These are phyloP conservation scores for Kuraishia capsulata DNA, from an alignment of 805 yeast species.

Conservation along the genomic window DNA sequence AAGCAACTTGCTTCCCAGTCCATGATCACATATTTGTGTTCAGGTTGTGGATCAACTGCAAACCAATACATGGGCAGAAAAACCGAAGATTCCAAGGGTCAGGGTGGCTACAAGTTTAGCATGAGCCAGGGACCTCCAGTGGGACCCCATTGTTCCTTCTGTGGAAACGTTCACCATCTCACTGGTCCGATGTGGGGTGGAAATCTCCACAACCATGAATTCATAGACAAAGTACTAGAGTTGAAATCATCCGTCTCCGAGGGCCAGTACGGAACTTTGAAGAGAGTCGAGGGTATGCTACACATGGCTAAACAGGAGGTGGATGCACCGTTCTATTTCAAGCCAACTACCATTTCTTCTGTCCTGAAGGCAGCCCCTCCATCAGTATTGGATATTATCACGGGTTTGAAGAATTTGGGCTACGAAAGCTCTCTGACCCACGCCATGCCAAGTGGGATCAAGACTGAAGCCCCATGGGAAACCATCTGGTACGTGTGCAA, in stretches of 20 bases:
- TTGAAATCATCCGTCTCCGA: slow-evolving; percentile 31
- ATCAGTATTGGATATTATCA: slow-evolving; percentile 57
- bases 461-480: slow-evolving; percentile 86
- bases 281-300: slow-evolving; percentile 87
- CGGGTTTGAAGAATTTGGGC: slow-evolving; percentile 82
- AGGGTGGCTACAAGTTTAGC: slow-evolving; percentile 34
- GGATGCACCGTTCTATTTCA: slow-evolving; percentile 67
- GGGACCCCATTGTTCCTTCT: slow-evolving; percentile 54
- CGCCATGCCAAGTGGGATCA: slow-evolving; percentile 75
- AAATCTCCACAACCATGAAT: slow-evolving; percentile 58
- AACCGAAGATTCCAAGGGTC: slow-evolving; percentile 24
- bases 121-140: slow-evolving; percentile 58
- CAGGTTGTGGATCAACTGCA: slow-evolving; percentile 72
- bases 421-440: slow-evolving; percentile 81
- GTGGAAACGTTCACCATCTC: slow-evolving; percentile 62
- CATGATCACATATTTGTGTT: slow-evolving; percentile 73
- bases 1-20: slow-evolving; percentile 71
- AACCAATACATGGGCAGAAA: slow-evolving; percentile 71
- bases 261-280: slow-evolving; percentile 65
- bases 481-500: slow-evolving; percentile 65
- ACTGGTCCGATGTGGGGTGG: slow-evolving; percentile 99
- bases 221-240: slow-evolving; percentile 54
- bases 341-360: slow-evolving; percentile 68
- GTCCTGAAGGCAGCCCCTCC: slow-evolving; percentile 79
- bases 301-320: slow-evolving; percentile 75